Base-by-base conservation (phyloP, 2,329 filamentous ascomycete genomes). In the Trichoderma citrinoviride region DNA sequence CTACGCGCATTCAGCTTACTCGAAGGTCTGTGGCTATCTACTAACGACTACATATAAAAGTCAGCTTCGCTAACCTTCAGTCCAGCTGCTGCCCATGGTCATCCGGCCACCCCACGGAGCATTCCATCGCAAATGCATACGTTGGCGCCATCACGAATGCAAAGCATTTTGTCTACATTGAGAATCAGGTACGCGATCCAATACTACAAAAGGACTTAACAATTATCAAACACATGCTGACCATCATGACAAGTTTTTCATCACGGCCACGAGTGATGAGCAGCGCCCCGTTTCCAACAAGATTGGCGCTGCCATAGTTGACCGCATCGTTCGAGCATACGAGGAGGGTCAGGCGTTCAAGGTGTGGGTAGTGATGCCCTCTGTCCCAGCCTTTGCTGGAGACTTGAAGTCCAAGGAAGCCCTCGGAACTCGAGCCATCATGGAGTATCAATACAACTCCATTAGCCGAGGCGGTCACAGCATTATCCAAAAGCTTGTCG, bases 51-150 rank as follows among this genome's bases (percentile, higher is more conserved):
- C 12, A 14, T 17, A 17, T 15, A 23, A n/a, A 23, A 23, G 5
- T 5, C 37, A 55, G 7, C 10, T 3, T 37, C 5, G 50, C 64
- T 61, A 50, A 60, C 44, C 10, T 52, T 53, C 10, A 25, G 1
- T 25, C 25, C 14, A 85, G 82, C 69, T 79, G 77, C 62, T 79
- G 77, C 41, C 75, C 79, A 43, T 86, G 84, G 84, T 86, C 83
- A 2, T 74, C 79, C 15, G 83, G 83, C 2, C 79, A 82, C 57
- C 75, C 76, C 6, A 81, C 80, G 0, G 84, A 86, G 72, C 92
- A 95, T 75, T 96, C 92, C 0, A 94, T 97, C 67, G 87, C 89
- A 67, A 93, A 94, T 73, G 93, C 93, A 1, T 96, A 96, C 72
- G 87, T 90, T 40, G 83, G 90, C 49, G 83, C 87, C 29, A 93